Evolutionary conservation across 2,329 filamentous ascomycete genomes (phyloP), one percentile per base, ranked within the genome.

Genomic region (Cordyceps pruinosa): DNA sequence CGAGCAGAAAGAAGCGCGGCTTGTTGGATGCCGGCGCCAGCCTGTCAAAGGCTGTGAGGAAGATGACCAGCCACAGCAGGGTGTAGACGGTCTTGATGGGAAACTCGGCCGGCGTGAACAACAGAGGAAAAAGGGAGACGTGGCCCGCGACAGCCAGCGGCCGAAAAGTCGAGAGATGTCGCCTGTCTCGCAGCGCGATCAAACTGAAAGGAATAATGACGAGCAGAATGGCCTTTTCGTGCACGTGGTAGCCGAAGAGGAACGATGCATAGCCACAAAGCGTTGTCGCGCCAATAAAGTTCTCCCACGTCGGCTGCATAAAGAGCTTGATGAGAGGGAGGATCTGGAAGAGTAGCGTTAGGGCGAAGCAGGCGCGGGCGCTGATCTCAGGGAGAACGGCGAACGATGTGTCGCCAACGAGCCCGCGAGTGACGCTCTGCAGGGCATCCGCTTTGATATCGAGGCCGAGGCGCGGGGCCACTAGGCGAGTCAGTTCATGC

Each of bases 161-260:
- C 25, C 90, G 83, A 74, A 97, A 99, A 1, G 93, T 93, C 58
- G 90, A 87, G 32, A 97, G 85, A 68, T 96, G 92, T 26, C 94
- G 86, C 52, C 94, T 84, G 70, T 97, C 92, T 69, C 88, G 88
- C 52, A 97, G 82, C 0, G 93, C 92, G 59, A 97, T 87, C 60
- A 99, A 81, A 64, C 89, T 95, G 77, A 97, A 97, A 0, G 94
- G 94, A 49, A 97, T 89, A 63, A 99, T 91, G 67, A 97, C 88
- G 21, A 97, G 82, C 23, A 99, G 81, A 58, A 99, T 89, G 1
- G 94, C 94, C 73, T 99, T 99, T 69, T 99, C 94, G 66, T 99
- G 94, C 9, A 99, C 94, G 68, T 99, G 94, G 91, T 93, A 99
- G 57, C 94, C 93, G 65, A 97, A 97, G 10, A 99, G 80, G 74